Evolutionary conservation across 495 filamentous ascomycete species (phyloP), one percentile per base, ranked within the genome.

Genomic region (Xylaria sp.): DNA sequence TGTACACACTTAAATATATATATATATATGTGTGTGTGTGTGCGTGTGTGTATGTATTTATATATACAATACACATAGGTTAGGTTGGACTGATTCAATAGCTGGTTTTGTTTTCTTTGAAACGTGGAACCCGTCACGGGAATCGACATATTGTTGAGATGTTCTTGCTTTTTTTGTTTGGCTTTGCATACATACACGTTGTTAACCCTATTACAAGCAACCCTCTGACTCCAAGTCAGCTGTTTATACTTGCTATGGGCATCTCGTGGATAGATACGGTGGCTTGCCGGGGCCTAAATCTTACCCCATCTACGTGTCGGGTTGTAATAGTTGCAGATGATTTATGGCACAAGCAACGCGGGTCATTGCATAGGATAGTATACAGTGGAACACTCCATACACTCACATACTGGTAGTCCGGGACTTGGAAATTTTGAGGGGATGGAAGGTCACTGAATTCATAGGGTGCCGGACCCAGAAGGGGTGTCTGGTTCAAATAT

Each of bases 51-150:
- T n/a, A n/a, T n/a, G n/a, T n/a, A n/a, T n/a, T n/a, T n/a, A n/a
- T n/a, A n/a, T n/a, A n/a, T n/a, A n/a, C n/a, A n/a, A n/a, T n/a
- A n/a, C n/a, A n/a, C n/a, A n/a, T 26, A 21, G n/a, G 58, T 41
- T 43, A 5, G 35, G 35, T 43, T 43, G 17, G 37, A 9, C 24
- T 24, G 59, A 43, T 62, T 62, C 17, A 52, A 17, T 55, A 55
- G 52, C 52, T 17, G 24, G 5, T 55, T 37, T 59, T 7, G 6
- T n/a, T 59, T 59, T 37, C n/a, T 2, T 37, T 50, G 53, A 61
- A 69, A 69, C 66, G 67, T 69, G 67, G 67, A 61, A 29, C 53
- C 67, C 52, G 26, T 58, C 40, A 58, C 17, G 24, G 64, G 50
- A 46, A 59, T 59, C 14, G 19, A 33, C 37, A 44, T 11, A 31